Percentiles rank a stretch among this genome's conserved stretches.
Conservation (phyloP, 1,284 basidiomycete genomes). For the Microbotryomycetes sp. region DNA sequence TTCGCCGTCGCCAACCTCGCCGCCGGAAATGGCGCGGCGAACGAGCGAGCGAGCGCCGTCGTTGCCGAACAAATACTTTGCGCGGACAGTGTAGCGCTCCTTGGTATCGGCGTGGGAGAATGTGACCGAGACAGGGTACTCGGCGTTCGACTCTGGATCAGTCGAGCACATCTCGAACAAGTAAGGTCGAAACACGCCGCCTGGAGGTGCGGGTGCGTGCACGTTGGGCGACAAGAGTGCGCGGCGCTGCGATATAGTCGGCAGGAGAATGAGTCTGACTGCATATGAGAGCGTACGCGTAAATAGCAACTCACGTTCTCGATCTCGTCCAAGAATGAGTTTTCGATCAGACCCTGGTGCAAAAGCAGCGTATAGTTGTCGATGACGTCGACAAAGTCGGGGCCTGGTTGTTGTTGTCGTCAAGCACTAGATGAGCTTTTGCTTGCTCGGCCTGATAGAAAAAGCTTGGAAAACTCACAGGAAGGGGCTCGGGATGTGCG, state of each 20-base stretch:
- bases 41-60: constrained; percentile 41
- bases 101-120: constrained; percentile 23
- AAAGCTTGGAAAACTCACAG: not conserved
- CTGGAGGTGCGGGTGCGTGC: constrained; percentile 27
- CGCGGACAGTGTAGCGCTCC: constrained; percentile 33
- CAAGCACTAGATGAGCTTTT: too few species aligned
- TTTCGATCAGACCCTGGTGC: constrained; percentile 44
- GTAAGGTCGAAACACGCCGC: constrained; percentile 34
- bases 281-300: not conserved
- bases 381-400: constrained; percentile 43
- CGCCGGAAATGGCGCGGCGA: constrained; percentile 38
- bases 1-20: constrained; percentile 33
- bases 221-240: constrained; percentile 21
- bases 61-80: constrained; percentile 44
- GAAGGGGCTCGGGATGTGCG: constrained; percentile 42
- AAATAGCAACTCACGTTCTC: constrained; percentile 27
- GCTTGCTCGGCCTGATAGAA: too few species aligned
- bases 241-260: constrained; percentile 16
- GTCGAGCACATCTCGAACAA: constrained; percentile 33
- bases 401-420: constrained; percentile 24
- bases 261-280: not conserved
- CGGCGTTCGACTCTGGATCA: constrained; percentile 14
- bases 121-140: constrained; percentile 24
- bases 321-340: constrained; percentile 41
- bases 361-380: constrained; percentile 44